Percentiles rank a stretch among this genome's conserved stretches.
Conservation (phyloP, 2,329 filamentous ascomycete species). For the Proliferodiscus dingleyae region DNA sequence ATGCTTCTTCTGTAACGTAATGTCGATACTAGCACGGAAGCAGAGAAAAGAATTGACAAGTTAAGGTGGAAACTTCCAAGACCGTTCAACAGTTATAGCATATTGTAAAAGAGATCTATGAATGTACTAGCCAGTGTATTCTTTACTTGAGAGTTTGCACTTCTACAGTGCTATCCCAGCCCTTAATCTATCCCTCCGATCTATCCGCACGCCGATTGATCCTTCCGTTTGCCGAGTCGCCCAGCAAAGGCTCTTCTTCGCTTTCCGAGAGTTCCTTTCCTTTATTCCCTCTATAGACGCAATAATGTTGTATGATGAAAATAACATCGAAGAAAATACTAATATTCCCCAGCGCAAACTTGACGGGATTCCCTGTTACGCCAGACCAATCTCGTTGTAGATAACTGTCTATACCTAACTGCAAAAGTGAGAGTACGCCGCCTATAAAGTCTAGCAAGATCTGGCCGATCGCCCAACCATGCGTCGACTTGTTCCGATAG, state of each 20-base stretch:
- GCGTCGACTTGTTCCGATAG: constrained; percentile 76
- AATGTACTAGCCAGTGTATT: too few species aligned
- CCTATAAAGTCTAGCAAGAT: constrained; percentile 81
- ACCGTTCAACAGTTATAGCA: too few species aligned
- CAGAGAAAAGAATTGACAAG: too few species aligned
- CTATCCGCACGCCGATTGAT: too few species aligned
- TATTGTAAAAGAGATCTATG: too few species aligned
- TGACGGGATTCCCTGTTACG: constrained; percentile 85
- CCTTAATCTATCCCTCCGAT: too few species aligned
- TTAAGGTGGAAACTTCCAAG: too few species aligned
- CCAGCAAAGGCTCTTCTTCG: not conserved
- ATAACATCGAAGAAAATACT: constrained; percentile 80
- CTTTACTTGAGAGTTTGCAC: too few species aligned
- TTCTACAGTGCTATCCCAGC: too few species aligned
- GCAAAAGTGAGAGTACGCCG: constrained; percentile 73
- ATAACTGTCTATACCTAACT: constrained; percentile 80
- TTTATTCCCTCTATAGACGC: constrained; percentile 55
- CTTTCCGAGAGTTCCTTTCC: not conserved
- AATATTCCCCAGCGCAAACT: constrained; percentile 80
- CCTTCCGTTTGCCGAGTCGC: too few species aligned
- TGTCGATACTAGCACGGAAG: too few species aligned
- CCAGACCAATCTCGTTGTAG: constrained; percentile 85
- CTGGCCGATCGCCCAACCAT: constrained; percentile 80
- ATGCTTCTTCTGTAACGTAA: too few species aligned
- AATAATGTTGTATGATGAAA: constrained; percentile 85